Percentiles rank a stretch among this genome's conserved stretches.
Conservation (phyloP, 2,329 filamentous ascomycete genomes). For the Dryadomyces quercivorus region DNA sequence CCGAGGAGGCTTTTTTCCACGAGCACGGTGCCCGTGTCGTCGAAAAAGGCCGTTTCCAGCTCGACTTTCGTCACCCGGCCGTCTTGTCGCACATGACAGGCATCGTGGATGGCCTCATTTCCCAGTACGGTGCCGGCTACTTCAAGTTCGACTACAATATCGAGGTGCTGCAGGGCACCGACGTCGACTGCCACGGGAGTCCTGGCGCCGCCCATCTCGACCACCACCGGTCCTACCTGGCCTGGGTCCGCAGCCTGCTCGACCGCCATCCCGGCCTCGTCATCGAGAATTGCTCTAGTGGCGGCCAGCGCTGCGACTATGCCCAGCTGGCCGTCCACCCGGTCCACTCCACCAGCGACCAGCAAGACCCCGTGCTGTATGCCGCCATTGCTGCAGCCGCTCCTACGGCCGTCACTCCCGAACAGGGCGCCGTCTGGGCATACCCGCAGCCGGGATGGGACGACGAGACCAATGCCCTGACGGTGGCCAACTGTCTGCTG, state of each 20-base stretch:
- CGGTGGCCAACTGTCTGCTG: slow-evolving; percentile 21
- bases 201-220: slow-evolving; percentile 17
- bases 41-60: slow-evolving; percentile 21
- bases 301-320: slow-evolving; percentile 23
- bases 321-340: slow-evolving; percentile 20
- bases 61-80: slow-evolving; percentile 19
- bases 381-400: slow-evolving; percentile 19
- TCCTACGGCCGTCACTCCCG: slow-evolving; percentile 22
- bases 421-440: slow-evolving; percentile 23
- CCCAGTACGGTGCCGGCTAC: slow-evolving; percentile 18
- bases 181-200: slow-evolving; percentile 12
- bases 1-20: slow-evolving; percentile 21
- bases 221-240: slow-evolving; percentile 21
- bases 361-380: slow-evolving; percentile 20
- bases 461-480: slow-evolving; percentile 22
- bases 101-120: slow-evolving; percentile 15
- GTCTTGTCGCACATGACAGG: slow-evolving; percentile 15
- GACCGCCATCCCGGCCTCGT: slow-evolving; percentile 18
- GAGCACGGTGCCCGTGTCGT: slow-evolving; percentile 17
- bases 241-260: slow-evolving; percentile 18
- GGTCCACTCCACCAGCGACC: slow-evolving; percentile 23
- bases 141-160: slow-evolving; percentile 27
- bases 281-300: slow-evolving; percentile 24
- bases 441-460: slow-evolving; percentile 22
- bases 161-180: slow-evolving; percentile 21